A percentile compares a stretch with the other conserved stretches of the same genome.
phyloP scores from a whole-genome alignment of 371 early-diverging fungal genomes.

The Umbelopsis sp. region DNA sequence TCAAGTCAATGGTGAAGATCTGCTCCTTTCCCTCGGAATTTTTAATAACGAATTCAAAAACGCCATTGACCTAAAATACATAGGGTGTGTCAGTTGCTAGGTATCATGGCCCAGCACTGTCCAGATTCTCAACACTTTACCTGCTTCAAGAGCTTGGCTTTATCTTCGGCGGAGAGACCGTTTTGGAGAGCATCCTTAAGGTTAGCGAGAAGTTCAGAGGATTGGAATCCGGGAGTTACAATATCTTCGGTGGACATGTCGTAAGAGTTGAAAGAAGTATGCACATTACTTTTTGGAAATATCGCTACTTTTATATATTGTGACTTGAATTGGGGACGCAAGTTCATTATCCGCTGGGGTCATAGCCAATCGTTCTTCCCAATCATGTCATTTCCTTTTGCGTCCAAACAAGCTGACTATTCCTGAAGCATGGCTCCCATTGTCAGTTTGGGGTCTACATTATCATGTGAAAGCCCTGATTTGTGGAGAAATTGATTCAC shows the following conservation, averaged over 20 bases:
- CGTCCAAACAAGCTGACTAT: conserved; percentile 15
- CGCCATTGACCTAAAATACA: conserved; percentile 68
- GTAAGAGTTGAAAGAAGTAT: conserved; percentile 7
- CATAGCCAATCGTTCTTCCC: neutral
- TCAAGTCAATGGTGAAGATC: conserved; percentile 78
- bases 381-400: conserved; percentile 7
- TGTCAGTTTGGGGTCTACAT: neutral
- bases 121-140: conserved; percentile 5
- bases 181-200: conserved; percentile 40
- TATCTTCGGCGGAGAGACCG: conserved; percentile 36
- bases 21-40: conserved; percentile 67
- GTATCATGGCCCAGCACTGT: neutral
- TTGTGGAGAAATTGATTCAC: neutral
- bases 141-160: conserved; percentile 47
- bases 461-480: conserved; percentile 6
- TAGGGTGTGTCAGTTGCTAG: neutral
- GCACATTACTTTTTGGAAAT: neutral
- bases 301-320: neutral
- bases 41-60: conserved; percentile 86
- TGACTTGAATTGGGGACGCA: neutral
- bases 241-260: conserved; percentile 43
- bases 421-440: neutral
- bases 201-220: conserved; percentile 47
- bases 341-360: neutral
- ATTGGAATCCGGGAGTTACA: conserved; percentile 50